Percentiles rank a stretch among this genome's conserved stretches.
These are phyloP conservation scores for Rhypophila decipiens DNA, from an alignment of 495 filamentous ascomycete species.

Conservation along the genomic window DNA sequence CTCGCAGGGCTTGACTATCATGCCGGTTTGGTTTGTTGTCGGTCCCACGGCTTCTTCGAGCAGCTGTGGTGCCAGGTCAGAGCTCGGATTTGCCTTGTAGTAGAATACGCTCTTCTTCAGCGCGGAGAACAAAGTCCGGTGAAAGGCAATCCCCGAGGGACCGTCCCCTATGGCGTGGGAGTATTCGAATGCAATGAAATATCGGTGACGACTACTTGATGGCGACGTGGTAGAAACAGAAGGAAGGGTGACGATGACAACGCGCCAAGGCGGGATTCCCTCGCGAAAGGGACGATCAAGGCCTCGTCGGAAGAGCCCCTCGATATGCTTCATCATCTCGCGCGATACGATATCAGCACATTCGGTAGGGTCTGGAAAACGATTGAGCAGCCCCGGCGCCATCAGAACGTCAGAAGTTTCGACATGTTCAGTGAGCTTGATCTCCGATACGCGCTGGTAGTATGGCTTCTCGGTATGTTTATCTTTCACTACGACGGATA, in stretches of 20 bases:
- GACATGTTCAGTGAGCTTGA: constrained; percentile 12
- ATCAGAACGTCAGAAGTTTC: constrained; percentile 2
- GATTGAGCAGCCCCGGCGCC: no score
- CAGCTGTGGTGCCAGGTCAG: neutral
- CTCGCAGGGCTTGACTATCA: neutral
- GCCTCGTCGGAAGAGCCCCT: no score
- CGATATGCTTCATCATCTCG: no score
- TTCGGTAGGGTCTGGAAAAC: no score
- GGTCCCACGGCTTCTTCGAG: no score
- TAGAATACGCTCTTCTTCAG: neutral
- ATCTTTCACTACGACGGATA: constrained; percentile 8
- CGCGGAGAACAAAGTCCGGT: constrained; percentile 6
- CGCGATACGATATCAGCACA: no score
- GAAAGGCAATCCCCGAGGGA: constrained; percentile 8
- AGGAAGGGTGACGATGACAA: constrained; percentile 6
- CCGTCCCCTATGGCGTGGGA: constrained; percentile 13
- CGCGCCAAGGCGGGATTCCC: constrained; percentile 12
- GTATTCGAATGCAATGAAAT: constrained; percentile 8
- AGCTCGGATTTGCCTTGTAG: neutral
- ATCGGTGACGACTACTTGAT: neutral
- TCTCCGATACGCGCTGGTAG: constrained; percentile 4
- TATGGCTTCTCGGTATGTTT: constrained; percentile 13
- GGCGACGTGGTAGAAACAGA: no score
- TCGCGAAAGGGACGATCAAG: no score
- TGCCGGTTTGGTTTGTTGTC: no score